Evolutionary conservation across 345 rosid species (phyloP).

Genomic region (Populus pruinosa): DNA sequence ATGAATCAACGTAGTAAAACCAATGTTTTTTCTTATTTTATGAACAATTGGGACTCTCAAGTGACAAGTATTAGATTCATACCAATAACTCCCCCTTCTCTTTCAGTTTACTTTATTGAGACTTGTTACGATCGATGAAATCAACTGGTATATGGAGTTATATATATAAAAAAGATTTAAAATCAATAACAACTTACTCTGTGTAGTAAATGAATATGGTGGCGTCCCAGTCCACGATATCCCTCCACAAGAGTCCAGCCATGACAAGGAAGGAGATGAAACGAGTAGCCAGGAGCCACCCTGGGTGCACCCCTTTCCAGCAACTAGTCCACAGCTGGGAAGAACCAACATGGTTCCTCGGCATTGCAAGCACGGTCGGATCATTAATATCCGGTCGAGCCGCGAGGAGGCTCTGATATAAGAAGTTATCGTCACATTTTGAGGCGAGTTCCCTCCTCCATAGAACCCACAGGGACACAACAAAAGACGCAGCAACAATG

Average conservation of each 20-base stretch:
- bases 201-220: slow-evolving; percentile 72
- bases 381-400: slow-evolving; percentile 31
- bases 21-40: no score
- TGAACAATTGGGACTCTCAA: no score
- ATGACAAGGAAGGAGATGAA: slow-evolving; percentile 50
- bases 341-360: slow-evolving; percentile 40
- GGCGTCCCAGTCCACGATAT: slow-evolving; percentile 48
- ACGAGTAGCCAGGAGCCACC: slow-evolving; percentile 74
- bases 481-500: slow-evolving; percentile 52
- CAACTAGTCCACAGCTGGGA: slow-evolving; percentile 71
- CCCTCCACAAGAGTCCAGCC: slow-evolving; percentile 62
- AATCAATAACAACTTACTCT: slow-evolving; percentile 44
- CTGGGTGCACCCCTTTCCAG: slow-evolving; percentile 79
- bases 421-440: slow-evolving; percentile 23
- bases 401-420: slow-evolving; percentile 43
- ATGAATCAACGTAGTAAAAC: no score
- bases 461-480: slow-evolving; percentile 54
- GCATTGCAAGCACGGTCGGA: slow-evolving; percentile 17
- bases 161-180: not conserved
- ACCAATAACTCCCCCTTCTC: no score
- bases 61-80: no score
- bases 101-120: no score
- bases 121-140: no score
- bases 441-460: slow-evolving; percentile 49
- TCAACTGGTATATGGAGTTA: no score